These are phyloP conservation scores for Saccharomyces hybrid DNA, from an alignment of 1,139 yeast genomes.

Conservation along the genomic window DNA sequence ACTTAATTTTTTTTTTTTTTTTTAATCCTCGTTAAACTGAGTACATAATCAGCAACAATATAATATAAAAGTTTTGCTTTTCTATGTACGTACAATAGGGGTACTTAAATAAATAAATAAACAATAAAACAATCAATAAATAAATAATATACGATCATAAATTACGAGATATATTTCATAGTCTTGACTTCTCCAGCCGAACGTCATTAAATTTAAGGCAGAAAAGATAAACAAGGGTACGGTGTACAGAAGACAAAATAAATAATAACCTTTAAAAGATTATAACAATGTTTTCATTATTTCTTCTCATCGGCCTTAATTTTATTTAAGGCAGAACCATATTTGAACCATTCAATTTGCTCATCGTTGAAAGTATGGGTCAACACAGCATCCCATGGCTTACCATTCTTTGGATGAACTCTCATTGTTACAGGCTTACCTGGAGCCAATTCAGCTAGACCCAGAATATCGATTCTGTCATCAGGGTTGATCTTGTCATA, in stretches of 20 bases:
- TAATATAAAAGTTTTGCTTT: not conserved
- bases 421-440: slow-evolving; percentile 83
- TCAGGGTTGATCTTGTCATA: slow-evolving; percentile 90
- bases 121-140: slow-evolving; percentile 1
- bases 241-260: not conserved
- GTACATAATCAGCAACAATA: not conserved
- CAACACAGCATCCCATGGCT: slow-evolving; percentile 78
- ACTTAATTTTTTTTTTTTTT: not conserved
- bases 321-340: slow-evolving; percentile 98
- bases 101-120: not conserved
- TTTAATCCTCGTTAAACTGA: not conserved
- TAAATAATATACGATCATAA: not conserved
- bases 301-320: slow-evolving; percentile 50
- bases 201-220: not conserved
- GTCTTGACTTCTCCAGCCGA: not conserved
- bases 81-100: not conserved
- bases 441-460: slow-evolving; percentile 82
- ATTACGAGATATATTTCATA: not conserved
- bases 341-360: slow-evolving; percentile 98
- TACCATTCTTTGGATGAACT: slow-evolving; percentile 84
- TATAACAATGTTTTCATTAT: not conserved
- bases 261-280: not conserved
- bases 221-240: not conserved
- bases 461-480: slow-evolving; percentile 83
- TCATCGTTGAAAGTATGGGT: slow-evolving; percentile 93